Evolutionary conservation across 2,329 filamentous ascomycete genomes (phyloP), one percentile per base, ranked within the genome.

Genomic region (Colletotrichum limetticola): DNA sequence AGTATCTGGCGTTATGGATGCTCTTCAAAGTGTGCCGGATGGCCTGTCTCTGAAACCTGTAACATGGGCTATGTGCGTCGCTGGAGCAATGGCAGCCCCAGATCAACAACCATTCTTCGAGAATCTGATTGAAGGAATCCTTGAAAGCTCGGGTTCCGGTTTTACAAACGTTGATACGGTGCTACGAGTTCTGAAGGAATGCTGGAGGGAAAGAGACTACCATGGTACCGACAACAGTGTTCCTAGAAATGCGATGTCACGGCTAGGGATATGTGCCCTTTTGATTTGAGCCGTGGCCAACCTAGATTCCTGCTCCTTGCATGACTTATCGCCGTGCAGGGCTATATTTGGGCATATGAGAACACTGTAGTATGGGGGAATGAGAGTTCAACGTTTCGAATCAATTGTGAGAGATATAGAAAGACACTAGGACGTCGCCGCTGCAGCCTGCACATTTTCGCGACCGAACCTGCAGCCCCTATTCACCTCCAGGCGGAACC

Each of bases 111-210:
- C 22, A 12, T 72, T 68, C 4, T 72, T 74, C 30, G 61, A 61
- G 19, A 61, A 62, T 7, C 19, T 72, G 3, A 16, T 72, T 28
- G 46, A 66, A 14, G 32, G 32, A 16, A 60, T 72, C 11, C 69
- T 74, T 9, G 57, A 65, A 11, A 46, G 42, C 1, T 49, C 65
- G 11, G 72, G 61, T 1, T 55, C 60, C 1, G 62, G 49, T 12
- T 74, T 74, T 19, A 72, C 68, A 1, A 74, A 74, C 12, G 72
- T 61, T 49, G 61, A 58, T 7, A 72, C 69, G 11, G 64, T 69
- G 5, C 26, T 62, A 22, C 14, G 52, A 1, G 61, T 71, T 30
- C 24, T 71, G 14, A 62, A 26, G 55, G 68, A 71, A 26, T 37
- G 68, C 49, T 71, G 68, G 68, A 19, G 62, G 22, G 49, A 57